Evolutionary conservation across 768 basidiomycete species (phyloP), one percentile per base, ranked within the genome.

Genomic region (Auriscalpium orientale): DNA sequence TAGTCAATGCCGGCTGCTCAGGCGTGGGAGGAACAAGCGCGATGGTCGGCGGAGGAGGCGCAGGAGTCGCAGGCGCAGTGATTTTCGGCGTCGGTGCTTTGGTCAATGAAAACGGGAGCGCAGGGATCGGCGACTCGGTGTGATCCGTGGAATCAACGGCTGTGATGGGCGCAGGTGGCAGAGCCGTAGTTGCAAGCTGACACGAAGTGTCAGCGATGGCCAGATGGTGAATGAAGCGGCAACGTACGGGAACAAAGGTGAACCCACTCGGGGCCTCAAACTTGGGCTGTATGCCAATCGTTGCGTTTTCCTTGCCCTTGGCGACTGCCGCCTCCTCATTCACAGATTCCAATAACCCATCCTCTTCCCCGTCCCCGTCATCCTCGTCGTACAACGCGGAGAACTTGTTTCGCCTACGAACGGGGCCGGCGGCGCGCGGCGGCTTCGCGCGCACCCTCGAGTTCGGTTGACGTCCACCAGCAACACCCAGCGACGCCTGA

Each of bases 131-230:
- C 16, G 59, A 50, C 22, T 61, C 45, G 35, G 65, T 57, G 12
- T 37, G 44, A 6, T 62, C 53, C 8, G 61, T 12, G 53, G 44
- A 21, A 28, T 28, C 28, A 28, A 28, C 28, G 53, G 59, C 36
- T 62, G 73, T 76, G n/a, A 71, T 68, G 52, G 87, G 72, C 9
- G 84, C 87, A 67, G 86, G 87, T 10, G 85, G 88, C 53, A 87
- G 71, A 13, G 44, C 49, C 55, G 22, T 49, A 49, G 16, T 48
- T 53, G 46, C 58, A 12, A 48, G 13, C 35, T 55, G 37, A 52
- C 40, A n/a, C 45, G 40, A 40, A 55, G 40, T 16, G 52, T 55
- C 2, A 48, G 54, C 9, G 51, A 49, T 62, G 65, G 63, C 58
- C 4, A 43, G n/a, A 52, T 18, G 55, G 34, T 58, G 46, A 50